Percentiles rank a stretch among this genome's conserved stretches.
Conservation (phyloP, 495 filamentous ascomycete species). For the Penicillium cosmopolitanum region DNA sequence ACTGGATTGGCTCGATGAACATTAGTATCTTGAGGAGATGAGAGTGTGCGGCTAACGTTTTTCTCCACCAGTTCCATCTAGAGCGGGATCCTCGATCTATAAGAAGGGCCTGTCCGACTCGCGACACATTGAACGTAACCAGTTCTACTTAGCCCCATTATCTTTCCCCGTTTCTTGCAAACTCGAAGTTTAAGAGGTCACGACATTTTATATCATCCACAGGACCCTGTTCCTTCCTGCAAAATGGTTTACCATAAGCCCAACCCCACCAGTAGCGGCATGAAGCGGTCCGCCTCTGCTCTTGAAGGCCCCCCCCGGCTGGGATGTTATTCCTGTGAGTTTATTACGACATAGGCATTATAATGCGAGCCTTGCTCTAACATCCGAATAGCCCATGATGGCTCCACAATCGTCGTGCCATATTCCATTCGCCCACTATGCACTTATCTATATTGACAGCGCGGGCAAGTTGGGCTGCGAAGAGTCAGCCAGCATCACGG, state of each 20-base stretch:
- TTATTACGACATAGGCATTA: not conserved
- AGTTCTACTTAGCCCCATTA: not conserved
- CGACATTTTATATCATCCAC: not conserved
- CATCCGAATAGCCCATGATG: slow-evolving; percentile 35
- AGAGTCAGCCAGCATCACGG: slow-evolving; percentile 43
- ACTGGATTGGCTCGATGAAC: slow-evolving; percentile 5
- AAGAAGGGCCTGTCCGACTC: slow-evolving; percentile 4
- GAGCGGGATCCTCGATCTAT: slow-evolving; percentile 1
- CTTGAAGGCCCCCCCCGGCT: slow-evolving; percentile 36
- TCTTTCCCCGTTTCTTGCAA: not conserved
- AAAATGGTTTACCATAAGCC: slow-evolving; percentile 42
- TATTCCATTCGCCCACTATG: slow-evolving; percentile 43
- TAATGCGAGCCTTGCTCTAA: slow-evolving; percentile 1
- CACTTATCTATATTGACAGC: slow-evolving; percentile 48
- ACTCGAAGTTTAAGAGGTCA: not conserved
- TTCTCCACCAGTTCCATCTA: slow-evolving; percentile 4
- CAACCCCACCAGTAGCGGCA: slow-evolving; percentile 30
- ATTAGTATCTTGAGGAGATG: not conserved
- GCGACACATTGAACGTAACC: not conserved
- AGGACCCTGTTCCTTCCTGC: not conserved
- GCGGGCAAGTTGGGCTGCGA: slow-evolving; percentile 41
- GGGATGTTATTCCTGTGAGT: slow-evolving; percentile 45
- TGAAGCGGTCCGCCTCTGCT: slow-evolving; percentile 43
- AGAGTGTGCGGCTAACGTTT: slow-evolving; percentile 9
- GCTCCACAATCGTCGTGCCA: slow-evolving; percentile 31